Percentiles rank a stretch among this genome's conserved stretches.
These are phyloP conservation scores for Baudoinia panamericana DNA, from an alignment of 495 filamentous ascomycete genomes.

Conservation along the genomic window DNA sequence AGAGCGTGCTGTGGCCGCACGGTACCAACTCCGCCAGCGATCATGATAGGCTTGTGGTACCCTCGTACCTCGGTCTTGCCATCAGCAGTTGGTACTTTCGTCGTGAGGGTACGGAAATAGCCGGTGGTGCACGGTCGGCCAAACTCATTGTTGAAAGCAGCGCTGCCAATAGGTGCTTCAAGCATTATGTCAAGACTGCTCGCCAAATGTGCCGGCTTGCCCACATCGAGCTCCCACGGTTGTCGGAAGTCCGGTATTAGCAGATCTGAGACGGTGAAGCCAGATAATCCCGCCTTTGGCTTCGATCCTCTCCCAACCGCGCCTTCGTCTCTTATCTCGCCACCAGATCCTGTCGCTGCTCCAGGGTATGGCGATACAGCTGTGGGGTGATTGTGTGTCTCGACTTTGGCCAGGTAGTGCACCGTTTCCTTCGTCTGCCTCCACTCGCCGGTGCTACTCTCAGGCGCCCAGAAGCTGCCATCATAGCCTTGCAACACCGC, in stretches of 20 bases:
- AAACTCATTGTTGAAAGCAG: slow-evolving; percentile 95
- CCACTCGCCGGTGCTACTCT: slow-evolving; percentile 76
- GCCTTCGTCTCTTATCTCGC: slow-evolving; percentile 89
- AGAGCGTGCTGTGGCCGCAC: slow-evolving; percentile 86
- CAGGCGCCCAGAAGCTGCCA: slow-evolving; percentile 72
- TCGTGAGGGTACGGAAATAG: slow-evolving; percentile 78
- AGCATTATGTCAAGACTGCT: slow-evolving; percentile 93
- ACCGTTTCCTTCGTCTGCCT: slow-evolving; percentile 72
- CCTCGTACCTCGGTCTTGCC: slow-evolving; percentile 62
- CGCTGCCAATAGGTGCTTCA: slow-evolving; percentile 87
- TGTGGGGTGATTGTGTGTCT: slow-evolving; percentile 96
- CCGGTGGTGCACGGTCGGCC: slow-evolving; percentile 82
- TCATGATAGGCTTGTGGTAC: slow-evolving; percentile 98
- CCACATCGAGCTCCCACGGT: slow-evolving; percentile 85
- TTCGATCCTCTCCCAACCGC: slow-evolving; percentile 84
- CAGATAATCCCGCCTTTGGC: slow-evolving; percentile 83
- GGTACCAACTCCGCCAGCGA: slow-evolving; percentile 92
- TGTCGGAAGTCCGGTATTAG: slow-evolving; percentile 66
- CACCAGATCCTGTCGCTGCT: slow-evolving; percentile 88
- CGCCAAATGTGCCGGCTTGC: slow-evolving; percentile 81
- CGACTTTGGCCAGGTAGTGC: slow-evolving; percentile 85
- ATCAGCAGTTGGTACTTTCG: slow-evolving; percentile 45
- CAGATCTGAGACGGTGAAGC: slow-evolving; percentile 89
- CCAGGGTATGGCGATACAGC: slow-evolving; percentile 80
- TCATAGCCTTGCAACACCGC: slow-evolving; percentile 72